These are phyloP conservation scores for Favolaschia claudopus DNA, from an alignment of 768 basidiomycete species.

Conservation along the genomic window DNA sequence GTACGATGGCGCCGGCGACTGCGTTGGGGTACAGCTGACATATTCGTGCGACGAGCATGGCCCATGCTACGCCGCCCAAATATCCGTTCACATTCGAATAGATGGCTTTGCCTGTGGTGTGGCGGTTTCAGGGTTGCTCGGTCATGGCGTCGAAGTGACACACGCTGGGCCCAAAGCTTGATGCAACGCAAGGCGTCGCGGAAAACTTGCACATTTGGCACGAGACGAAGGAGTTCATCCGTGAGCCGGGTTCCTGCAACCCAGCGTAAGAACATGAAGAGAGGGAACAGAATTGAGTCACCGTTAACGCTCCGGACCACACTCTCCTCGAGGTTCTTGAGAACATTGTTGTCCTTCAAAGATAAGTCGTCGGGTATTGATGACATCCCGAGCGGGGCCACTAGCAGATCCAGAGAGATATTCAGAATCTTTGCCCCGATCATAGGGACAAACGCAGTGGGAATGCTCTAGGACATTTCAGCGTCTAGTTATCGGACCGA, in stretches of 20 bases:
- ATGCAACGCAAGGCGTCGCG: conserved; percentile 94
- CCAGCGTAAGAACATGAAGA: no score
- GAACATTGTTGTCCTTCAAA: conserved; percentile 87
- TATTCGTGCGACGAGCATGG: conserved; percentile 96
- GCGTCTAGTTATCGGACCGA: no score
- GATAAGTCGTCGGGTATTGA: conserved; percentile 92
- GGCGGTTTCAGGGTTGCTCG: background rate
- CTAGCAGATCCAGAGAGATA: conserved; percentile 93
- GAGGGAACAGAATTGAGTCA: conserved; percentile 33
- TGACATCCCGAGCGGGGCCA: conserved; percentile 86
- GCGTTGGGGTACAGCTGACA: conserved; percentile 98
- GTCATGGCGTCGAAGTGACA: conserved; percentile 37
- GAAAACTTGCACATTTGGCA: conserved; percentile 94
- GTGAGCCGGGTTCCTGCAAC: conserved; percentile 88
- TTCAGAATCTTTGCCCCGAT: conserved; percentile 90
- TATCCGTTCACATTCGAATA: conserved; percentile 98
- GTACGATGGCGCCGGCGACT: conserved; percentile 94
- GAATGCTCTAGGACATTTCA: conserved; percentile 73
- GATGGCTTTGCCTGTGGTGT: conserved; percentile 85
- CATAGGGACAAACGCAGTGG: conserved; percentile 95
- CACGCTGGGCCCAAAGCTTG: conserved; percentile 96
- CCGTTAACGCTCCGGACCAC: conserved; percentile 95
- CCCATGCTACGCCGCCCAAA: conserved; percentile 98
- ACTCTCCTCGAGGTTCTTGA: conserved; percentile 91
- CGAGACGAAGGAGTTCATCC: conserved; percentile 92